Evolutionary conservation across 257 asterid genomes (phyloP), one percentile per base, ranked within the genome.

Genomic region (Nyctanthes arbortristis): DNA sequence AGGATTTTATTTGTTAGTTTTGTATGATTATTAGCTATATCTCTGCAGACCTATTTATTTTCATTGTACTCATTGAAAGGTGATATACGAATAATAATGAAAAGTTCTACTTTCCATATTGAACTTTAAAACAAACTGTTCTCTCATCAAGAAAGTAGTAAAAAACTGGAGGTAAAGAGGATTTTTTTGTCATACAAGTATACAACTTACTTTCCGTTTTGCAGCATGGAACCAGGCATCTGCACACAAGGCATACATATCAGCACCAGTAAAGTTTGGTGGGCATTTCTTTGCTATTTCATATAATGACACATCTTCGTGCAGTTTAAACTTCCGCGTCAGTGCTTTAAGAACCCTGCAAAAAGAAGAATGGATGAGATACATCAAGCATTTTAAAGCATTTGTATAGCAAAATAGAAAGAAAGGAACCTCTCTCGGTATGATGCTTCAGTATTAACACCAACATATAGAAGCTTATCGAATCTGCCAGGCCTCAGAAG

Each of bases 141-240:
- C n/a, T 16, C 20, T 22, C 54, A 43, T 43, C 24, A 0, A 43
- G 2, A 43, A 4, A 13, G 14, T 43, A 43, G 54, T 3, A 4
- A 14, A 52, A 16, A 52, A 49, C 27, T 52, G 57, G 57, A 20
- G 57, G 13, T 11, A 27, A 47, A 47, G 13, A 60, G 52, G 54
- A 10, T 20, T 52, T 20, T 52, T 8, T 13, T 7, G 30, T 29
- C 22, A 49, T 49, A 20, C 3, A 12, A 20, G 29, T 22, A 52
- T 7, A 52, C 8, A 37, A 67, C 78, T 68, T 67, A 89, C 99
- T 87, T 81, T 85, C 27, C 90, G 87, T 76, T 86, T 91, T 54
- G 99, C 99, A 61, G 97, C 99, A 63, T 81, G 93, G 77, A 94
- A 94, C 99, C 99, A 94, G 75, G 97, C 97, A 84, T 94, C 99